A percentile compares a stretch with the other conserved stretches of the same genome.
phyloP scores from a whole-genome alignment of 805 yeast species.

The Nakazawaea pomicola region DNA sequence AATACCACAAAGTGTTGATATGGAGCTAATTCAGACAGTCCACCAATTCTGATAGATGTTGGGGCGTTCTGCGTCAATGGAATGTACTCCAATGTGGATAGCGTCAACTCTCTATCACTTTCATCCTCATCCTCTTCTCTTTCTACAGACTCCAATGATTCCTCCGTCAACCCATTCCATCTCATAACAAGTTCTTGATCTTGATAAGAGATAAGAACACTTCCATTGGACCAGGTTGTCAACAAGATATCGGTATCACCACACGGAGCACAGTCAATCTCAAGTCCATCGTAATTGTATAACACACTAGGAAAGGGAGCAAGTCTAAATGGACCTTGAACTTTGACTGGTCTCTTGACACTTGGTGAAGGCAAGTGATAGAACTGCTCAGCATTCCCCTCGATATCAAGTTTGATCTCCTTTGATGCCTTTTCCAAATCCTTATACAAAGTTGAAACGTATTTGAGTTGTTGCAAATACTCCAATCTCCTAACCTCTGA shows the following conservation, averaged over 20 bases:
- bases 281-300: constrained; percentile 40
- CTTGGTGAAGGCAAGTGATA: not conserved
- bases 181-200: constrained; percentile 31
- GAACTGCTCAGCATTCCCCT: constrained; percentile 3
- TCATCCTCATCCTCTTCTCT: constrained; percentile 16
- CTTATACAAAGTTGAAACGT: constrained; percentile 28
- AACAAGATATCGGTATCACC: constrained; percentile 20
- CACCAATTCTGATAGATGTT: constrained; percentile 1
- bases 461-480: constrained; percentile 29
- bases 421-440: constrained; percentile 17
- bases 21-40: constrained; percentile 18
- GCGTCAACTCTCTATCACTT: constrained; percentile 3
- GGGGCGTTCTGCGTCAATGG: constrained; percentile 1
- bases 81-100: constrained; percentile 11
- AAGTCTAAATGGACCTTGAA: constrained; percentile 52
- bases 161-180: constrained; percentile 23
- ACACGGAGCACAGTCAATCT: constrained; percentile 24
- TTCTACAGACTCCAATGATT: too few species aligned
- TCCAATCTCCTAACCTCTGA: constrained; percentile 17
- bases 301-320: constrained; percentile 50
- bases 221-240: constrained; percentile 19
- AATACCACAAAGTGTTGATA: constrained; percentile 17
- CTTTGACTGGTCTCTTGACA: not conserved
- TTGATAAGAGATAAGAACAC: constrained; percentile 24
- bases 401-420: constrained; percentile 5